Evolutionary conservation across 257 asterid genomes (phyloP).

Genomic region (Thymus quinquecostatus): DNA sequence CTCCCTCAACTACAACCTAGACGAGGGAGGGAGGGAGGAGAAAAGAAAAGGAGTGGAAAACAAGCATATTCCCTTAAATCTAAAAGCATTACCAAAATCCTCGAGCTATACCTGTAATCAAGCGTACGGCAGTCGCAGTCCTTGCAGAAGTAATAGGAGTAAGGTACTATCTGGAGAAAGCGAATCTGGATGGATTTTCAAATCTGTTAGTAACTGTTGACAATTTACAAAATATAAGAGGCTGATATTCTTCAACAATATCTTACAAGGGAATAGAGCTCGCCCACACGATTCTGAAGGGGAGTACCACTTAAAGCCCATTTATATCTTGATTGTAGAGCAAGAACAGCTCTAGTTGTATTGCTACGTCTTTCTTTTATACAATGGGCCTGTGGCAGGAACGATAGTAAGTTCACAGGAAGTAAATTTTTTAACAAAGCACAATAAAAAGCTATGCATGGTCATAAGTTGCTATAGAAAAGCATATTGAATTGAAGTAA

Average conservation of each 20-base stretch:
- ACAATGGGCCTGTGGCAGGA: conserved; percentile 73
- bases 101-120: conserved; percentile 72
- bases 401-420: conserved; percentile 16
- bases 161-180: conserved; percentile 82
- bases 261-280: conserved; percentile 97
- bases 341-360: conserved; percentile 84
- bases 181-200: conserved; percentile 69
- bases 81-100: conserved; percentile 21
- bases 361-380: conserved; percentile 85
- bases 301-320: conserved; percentile 99
- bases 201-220: conserved; percentile 16
- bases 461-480: background rate
- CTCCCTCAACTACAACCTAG: background rate
- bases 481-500: background rate
- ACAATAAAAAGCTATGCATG: conserved; percentile 5
- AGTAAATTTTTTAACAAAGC: background rate
- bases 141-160: conserved; percentile 90
- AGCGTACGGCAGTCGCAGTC: conserved; percentile 88
- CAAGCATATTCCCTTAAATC: conserved; percentile 5
- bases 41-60: conserved; percentile 2
- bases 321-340: conserved; percentile 73
- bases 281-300: conserved; percentile 97
- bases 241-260: conserved; percentile 21
- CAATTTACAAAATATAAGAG: conserved; percentile 18
- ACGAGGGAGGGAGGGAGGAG: conserved; percentile 12